Conservation (phyloP, 352 stramenopile genomes). For the Phytophthora tentaculata region DNA sequence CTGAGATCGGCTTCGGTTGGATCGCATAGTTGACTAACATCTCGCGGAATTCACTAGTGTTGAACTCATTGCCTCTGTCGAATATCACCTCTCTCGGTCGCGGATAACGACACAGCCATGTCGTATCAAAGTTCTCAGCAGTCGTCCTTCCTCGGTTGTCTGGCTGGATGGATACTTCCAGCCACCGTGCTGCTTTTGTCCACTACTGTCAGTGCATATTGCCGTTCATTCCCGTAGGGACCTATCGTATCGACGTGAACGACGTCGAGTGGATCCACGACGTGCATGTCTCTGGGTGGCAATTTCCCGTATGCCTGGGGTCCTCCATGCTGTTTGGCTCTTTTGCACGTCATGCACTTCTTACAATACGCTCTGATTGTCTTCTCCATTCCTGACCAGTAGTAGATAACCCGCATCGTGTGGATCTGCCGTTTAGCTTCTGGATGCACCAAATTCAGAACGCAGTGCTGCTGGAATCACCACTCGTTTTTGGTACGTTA, state of each 20-base stretch:
- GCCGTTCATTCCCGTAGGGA: slow-evolving; percentile 4
- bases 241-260: slow-evolving; percentile 14
- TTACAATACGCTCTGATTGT: neutral
- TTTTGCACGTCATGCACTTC: neutral
- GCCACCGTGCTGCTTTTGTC: slow-evolving; percentile 11
- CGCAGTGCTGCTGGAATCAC: neutral
- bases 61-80: slow-evolving; percentile 11
- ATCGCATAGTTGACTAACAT: neutral
- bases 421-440: slow-evolving; percentile 7
- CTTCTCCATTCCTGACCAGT: slow-evolving; percentile 19
- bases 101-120: slow-evolving; percentile 13
- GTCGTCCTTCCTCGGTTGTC: neutral
- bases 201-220: slow-evolving; percentile 3
- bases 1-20: slow-evolving; percentile 5
- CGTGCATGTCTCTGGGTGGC: neutral
- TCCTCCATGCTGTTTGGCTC: slow-evolving; percentile 5
- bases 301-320: slow-evolving; percentile 8
- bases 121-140: slow-evolving; percentile 2
- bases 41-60: slow-evolving; percentile 4
- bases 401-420: slow-evolving; percentile 3
- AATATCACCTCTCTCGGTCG: slow-evolving; percentile 3
- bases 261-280: slow-evolving; percentile 11
- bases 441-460: neutral
- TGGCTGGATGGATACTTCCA: slow-evolving; percentile 5
- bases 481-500: neutral